These are phyloP conservation scores for Candida adriatica DNA, from an alignment of 805 yeast genomes.

Conservation along the genomic window DNA sequence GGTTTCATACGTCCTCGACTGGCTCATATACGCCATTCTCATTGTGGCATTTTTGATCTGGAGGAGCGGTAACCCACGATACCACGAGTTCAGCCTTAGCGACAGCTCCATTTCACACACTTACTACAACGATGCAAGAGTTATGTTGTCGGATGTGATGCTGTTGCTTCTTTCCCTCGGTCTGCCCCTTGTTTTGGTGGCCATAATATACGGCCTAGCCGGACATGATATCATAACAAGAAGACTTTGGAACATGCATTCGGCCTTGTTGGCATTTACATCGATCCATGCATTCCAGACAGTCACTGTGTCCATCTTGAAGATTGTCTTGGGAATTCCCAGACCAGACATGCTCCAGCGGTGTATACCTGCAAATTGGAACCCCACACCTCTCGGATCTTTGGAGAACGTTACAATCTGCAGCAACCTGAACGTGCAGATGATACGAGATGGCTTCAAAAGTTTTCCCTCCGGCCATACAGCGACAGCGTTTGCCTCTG, in stretches of 20 bases:
- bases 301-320: constrained; percentile 35
- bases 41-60: constrained; percentile 20
- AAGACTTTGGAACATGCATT: constrained; percentile 36
- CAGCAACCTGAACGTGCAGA: constrained; percentile 27
- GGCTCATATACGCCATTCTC: constrained; percentile 21
- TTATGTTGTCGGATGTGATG: constrained; percentile 27
- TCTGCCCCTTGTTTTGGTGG: constrained; percentile 28
- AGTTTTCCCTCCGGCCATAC: constrained; percentile 58
- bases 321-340: constrained; percentile 41
- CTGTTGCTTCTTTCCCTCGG: constrained; percentile 26
- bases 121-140: constrained; percentile 27
- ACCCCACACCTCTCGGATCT: constrained; percentile 27
- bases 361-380: constrained; percentile 35
- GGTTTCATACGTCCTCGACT: constrained; percentile 27
- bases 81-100: constrained; percentile 33
- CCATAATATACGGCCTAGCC: constrained; percentile 15
- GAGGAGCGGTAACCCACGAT: constrained; percentile 31
- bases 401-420: constrained; percentile 43
- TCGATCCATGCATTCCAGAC: constrained; percentile 34
- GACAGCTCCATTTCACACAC: constrained; percentile 29
- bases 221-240: constrained; percentile 15
- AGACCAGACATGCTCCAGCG: constrained; percentile 49
- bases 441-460: constrained; percentile 45
- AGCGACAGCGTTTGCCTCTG: constrained; percentile 42
- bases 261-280: constrained; percentile 28